These are phyloP conservation scores for Heliamphora ciliata DNA, from an alignment of 179 eudicot species.

Conservation along the genomic window DNA sequence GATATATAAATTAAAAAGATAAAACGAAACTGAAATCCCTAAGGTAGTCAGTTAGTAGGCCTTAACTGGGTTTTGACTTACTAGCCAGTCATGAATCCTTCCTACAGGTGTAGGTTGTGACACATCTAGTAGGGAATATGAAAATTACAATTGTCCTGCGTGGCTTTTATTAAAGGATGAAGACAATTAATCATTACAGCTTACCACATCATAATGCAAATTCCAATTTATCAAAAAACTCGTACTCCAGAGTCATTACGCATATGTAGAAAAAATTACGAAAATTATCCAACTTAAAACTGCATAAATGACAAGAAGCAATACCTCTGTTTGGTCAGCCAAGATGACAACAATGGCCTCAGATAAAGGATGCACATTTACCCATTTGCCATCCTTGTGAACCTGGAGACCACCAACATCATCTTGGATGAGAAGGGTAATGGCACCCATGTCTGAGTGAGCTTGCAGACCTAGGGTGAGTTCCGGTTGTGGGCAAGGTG, in stretches of 20 bases:
- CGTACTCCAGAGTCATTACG: not conserved
- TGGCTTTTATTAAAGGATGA: not conserved
- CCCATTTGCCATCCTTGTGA: constrained; percentile 76
- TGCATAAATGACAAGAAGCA: constrained; percentile 9
- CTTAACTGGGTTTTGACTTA: no score
- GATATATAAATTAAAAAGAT: no score
- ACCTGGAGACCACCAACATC: constrained; percentile 90
- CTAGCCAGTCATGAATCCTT: no score
- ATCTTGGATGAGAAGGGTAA: constrained; percentile 86
- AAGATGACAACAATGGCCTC: constrained; percentile 78
- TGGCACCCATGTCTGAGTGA: constrained; percentile 87
- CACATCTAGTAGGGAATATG: not conserved
- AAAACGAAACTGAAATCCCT: no score
- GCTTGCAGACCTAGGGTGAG: constrained; percentile 90
- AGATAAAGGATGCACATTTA: constrained; percentile 58
- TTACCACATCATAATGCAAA: not conserved
- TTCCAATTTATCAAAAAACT: not conserved
- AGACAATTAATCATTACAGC: not conserved
- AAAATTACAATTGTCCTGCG: not conserved
- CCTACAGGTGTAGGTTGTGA: no score
- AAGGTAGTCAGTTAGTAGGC: no score
- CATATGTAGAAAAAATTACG: not conserved
- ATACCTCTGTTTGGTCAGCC: constrained; percentile 97
- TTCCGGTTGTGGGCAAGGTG: constrained; percentile 94
- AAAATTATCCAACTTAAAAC: not conserved